Conservation (phyloP, 768 basidiomycete species). For the Leccinum imitatum region DNA sequence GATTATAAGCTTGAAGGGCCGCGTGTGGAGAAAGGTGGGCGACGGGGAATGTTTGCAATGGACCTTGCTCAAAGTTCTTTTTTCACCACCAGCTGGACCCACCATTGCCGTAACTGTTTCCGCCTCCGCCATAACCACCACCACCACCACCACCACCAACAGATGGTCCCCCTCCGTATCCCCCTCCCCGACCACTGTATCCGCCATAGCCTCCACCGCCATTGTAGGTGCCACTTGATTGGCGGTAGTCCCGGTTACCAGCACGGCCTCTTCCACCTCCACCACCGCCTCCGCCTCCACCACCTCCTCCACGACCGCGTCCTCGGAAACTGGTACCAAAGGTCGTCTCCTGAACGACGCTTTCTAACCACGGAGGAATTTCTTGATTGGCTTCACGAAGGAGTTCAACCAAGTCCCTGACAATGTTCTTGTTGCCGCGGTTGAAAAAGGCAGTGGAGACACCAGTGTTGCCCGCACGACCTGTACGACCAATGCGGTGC, state of each 20-base stretch:
- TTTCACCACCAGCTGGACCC: slow-evolving; percentile 51
- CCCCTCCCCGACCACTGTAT: slow-evolving; percentile 35
- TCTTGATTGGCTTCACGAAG: slow-evolving; percentile 96
- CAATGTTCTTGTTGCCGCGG: slow-evolving; percentile 89
- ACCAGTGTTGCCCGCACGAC: slow-evolving; percentile 98
- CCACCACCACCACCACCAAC: slow-evolving; percentile 30
- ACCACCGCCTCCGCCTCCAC: slow-evolving; percentile 33
- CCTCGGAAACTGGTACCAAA: slow-evolving; percentile 61
- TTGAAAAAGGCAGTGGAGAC: slow-evolving; percentile 96
- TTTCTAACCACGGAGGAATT: slow-evolving; percentile 87
- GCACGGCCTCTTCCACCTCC: slow-evolving; percentile 34
- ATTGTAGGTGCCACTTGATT: slow-evolving; percentile 27
- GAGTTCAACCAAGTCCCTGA: slow-evolving; percentile 87
- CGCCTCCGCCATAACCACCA: slow-evolving; percentile 29
- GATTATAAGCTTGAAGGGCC: slow-evolving; percentile 19
- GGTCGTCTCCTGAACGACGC: slow-evolving; percentile 76
- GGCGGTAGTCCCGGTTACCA: slow-evolving; percentile 36
- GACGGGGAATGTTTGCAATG: slow-evolving; percentile 8
- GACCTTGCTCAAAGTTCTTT: slow-evolving; percentile 12
- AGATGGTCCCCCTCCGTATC: slow-evolving; percentile 39
- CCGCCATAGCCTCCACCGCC: slow-evolving; percentile 37
- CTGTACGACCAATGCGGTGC: slow-evolving; percentile 96
- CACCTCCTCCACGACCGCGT: slow-evolving; percentile 51
- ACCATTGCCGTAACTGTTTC: slow-evolving; percentile 32
- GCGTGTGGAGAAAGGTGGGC: slow-evolving; percentile 7